Evolutionary conservation across 2,329 filamentous ascomycete species (phyloP), one percentile per base, ranked within the genome.

Genomic region (Xylariomycetidae sp.): DNA sequence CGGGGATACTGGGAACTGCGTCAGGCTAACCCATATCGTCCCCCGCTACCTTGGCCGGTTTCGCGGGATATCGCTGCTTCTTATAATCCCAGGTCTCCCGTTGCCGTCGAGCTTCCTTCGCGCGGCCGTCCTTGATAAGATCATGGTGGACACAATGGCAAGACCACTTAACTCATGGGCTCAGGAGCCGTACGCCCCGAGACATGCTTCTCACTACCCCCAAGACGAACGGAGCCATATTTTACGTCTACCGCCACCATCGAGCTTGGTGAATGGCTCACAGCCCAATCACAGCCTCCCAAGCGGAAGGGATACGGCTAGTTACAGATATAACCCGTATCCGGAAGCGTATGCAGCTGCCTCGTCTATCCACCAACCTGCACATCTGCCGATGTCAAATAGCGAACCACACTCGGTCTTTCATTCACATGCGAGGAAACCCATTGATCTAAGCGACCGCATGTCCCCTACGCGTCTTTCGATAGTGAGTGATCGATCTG

Each of bases 141-240:
- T 44, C 46, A 55, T 55, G 51, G 47, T 55, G 48, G 47, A 51
- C 37, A 44, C 47, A 37, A 55, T 55, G 51, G 46, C 51, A 35
- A 50, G 49, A 39, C 48, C 45, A 44, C 40, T 46, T 30, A 45
- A 53, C 41, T 47, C 50, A 28, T 55, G 51, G 50, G 44, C 41
- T 27, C 47, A 48, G 16, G 46, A 49, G 34, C 43, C 43, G 42
- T 53, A 50, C 38, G 42, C 44, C 45, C 49, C 50, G 38, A 45
- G 49, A 39, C 44, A 42, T 36, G 25, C 42, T 26, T 41, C 46
- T 16, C 49, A 46, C 34, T 53, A 49, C 37, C 31, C 41, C 19
- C 48, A 45, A 46, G 50, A 49, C 16, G 45, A 48, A 25, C 45
- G 44, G 14, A 25, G 45, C 16, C 50, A 47, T 28, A 33, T 39